Conservation (phyloP, 2,329 filamentous ascomycete genomes). For the Coniochaeta sp. region DNA sequence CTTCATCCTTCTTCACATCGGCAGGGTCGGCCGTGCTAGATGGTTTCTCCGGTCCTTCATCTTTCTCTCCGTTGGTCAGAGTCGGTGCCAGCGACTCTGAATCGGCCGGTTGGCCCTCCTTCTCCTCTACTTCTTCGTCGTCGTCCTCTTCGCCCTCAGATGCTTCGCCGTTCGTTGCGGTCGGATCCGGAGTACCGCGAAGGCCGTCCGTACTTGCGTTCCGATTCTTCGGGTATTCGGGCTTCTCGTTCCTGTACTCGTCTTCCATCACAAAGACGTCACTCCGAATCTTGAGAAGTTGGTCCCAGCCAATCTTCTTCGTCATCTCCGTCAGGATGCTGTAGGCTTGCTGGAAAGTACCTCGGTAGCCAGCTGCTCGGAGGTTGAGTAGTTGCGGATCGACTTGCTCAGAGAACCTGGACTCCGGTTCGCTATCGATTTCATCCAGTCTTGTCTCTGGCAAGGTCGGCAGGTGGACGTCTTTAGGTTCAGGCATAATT, state of each 20-base stretch:
- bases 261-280: slow-evolving; percentile 99
- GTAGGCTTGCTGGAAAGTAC: slow-evolving; percentile 94
- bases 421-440: slow-evolving; percentile 85
- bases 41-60: slow-evolving; percentile 62
- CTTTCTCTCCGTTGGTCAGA: slow-evolving; percentile 20
- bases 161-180: slow-evolving; percentile 35
- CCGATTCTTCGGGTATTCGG: slow-evolving; percentile 52
- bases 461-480: slow-evolving; percentile 79
- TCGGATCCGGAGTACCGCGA: slow-evolving; percentile 59
- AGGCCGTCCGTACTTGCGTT: slow-evolving; percentile 76
- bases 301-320: slow-evolving; percentile 95
- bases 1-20: slow-evolving; percentile 58
- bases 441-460: slow-evolving; percentile 89
- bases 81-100: slow-evolving; percentile 18
- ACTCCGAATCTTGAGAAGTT: slow-evolving; percentile 87
- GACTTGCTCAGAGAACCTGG: slow-evolving; percentile 74
- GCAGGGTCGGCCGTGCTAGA: slow-evolving; percentile 71
- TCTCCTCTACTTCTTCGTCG: slow-evolving; percentile 23
- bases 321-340: slow-evolving; percentile 92
- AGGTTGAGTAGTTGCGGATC: slow-evolving; percentile 81
- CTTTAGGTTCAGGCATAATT: slow-evolving; percentile 85
- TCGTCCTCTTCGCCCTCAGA: slow-evolving; percentile 23
- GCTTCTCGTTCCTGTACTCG: slow-evolving; percentile 87
- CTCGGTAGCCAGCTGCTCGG: slow-evolving; percentile 83
- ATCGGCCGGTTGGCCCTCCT: slow-evolving; percentile 19